A percentile compares a stretch with the other conserved stretches of the same genome.
These are phyloP conservation scores for Haematococcus sp. DNA, from an alignment of 139 green algal genomes.

Conservation along the genomic window DNA sequence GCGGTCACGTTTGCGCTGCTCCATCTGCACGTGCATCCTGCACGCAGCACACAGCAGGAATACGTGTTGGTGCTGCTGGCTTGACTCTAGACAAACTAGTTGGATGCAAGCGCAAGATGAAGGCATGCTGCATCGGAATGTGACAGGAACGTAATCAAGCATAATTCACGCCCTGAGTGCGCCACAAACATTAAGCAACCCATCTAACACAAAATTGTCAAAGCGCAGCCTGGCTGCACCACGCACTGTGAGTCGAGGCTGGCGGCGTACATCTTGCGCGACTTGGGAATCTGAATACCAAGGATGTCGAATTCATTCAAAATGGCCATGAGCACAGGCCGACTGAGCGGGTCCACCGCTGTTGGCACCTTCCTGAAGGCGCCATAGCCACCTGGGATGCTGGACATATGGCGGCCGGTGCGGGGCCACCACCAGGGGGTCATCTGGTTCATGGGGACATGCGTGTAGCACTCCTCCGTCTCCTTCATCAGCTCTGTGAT, in stretches of 20 bases:
- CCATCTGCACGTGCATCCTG: constrained; percentile 20
- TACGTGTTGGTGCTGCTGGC: too few relatives aligned
- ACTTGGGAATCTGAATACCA: constrained; percentile 22
- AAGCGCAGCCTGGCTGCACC: too few relatives aligned
- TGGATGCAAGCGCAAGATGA: too few relatives aligned
- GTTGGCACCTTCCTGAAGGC: constrained; percentile 18
- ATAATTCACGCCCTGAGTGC: too few relatives aligned
- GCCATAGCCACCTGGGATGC: constrained; percentile 4
- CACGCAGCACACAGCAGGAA: background rate
- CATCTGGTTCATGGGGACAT: constrained; percentile 30
- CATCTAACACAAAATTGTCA: too few relatives aligned
- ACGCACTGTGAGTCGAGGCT: background rate
- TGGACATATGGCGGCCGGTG: background rate
- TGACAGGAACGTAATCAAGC: too few relatives aligned
- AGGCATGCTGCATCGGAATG: too few relatives aligned
- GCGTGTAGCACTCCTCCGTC: background rate
- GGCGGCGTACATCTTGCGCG: constrained; percentile 19
- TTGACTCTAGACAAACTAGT: too few relatives aligned
- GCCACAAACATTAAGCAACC: too few relatives aligned
- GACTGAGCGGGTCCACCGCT: constrained; percentile 5
- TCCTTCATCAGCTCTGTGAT: constrained; percentile 29
- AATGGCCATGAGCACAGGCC: constrained; percentile 25
- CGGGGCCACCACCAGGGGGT: constrained; percentile 45
- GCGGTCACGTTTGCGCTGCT: constrained; percentile 37
- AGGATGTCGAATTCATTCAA: constrained; percentile 44